Evolutionary conservation across 1,139 yeast genomes (phyloP).

Genomic region (Hyphopichia burtonii): DNA sequence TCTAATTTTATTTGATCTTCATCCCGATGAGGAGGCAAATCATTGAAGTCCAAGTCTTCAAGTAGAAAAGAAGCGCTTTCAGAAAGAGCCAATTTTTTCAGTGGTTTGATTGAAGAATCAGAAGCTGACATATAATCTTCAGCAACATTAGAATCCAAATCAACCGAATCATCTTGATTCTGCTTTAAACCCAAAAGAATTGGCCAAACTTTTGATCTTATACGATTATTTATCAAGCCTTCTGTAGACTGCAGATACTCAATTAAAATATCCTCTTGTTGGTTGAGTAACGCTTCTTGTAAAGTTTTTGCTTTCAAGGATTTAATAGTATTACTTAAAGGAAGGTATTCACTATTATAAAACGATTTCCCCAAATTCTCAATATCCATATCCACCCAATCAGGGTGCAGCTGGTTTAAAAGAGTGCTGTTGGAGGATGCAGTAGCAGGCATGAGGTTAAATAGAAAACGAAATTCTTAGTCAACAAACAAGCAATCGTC

Average conservation of each 20-base stretch:
- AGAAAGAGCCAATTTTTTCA: slow-evolving; percentile 1
- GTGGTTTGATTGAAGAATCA: slow-evolving; percentile 5
- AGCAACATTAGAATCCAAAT: not conserved
- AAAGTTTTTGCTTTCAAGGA: slow-evolving; percentile 41
- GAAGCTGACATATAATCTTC: slow-evolving; percentile 3
- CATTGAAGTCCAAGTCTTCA: slow-evolving; percentile 23
- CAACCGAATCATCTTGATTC: not conserved
- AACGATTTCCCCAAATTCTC: slow-evolving; percentile 49
- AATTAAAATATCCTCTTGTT: slow-evolving; percentile 27
- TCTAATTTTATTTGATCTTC: slow-evolving; percentile 80
- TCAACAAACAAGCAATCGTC: not conserved
- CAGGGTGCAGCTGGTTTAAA: slow-evolving; percentile 23
- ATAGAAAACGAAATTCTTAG: not conserved
- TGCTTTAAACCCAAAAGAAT: slow-evolving; percentile 27
- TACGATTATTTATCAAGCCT: slow-evolving; percentile 44
- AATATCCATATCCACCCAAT: slow-evolving; percentile 53
- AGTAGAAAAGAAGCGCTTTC: slow-evolving; percentile 11
- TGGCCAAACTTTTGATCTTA: slow-evolving; percentile 52
- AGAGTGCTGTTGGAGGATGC: slow-evolving; percentile 1
- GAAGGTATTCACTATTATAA: slow-evolving; percentile 40
- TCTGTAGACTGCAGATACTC: slow-evolving; percentile 44
- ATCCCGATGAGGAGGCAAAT: slow-evolving; percentile 56
- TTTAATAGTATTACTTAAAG: slow-evolving; percentile 39
- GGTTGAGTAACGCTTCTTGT: slow-evolving; percentile 32
- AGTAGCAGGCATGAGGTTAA: slow-evolving; percentile 1